These are phyloP conservation scores for Mycosarcoma maydis DNA, from an alignment of 1,284 basidiomycete genomes.

Conservation along the genomic window DNA sequence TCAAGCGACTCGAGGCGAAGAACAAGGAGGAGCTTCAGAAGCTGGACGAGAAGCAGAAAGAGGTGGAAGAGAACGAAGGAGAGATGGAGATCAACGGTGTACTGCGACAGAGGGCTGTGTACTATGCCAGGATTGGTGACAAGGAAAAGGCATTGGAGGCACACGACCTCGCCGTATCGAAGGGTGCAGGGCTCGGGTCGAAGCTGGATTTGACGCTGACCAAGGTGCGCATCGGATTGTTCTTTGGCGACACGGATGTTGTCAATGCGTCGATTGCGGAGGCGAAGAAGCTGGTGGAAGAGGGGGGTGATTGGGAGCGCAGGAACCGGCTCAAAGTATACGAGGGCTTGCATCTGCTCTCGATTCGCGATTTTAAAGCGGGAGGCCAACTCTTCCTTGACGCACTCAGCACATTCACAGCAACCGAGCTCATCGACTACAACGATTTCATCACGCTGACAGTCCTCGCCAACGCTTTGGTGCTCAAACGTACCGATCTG, in stretches of 20 bases:
- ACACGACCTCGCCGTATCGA: slow-evolving; percentile 84
- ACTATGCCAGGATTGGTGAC: slow-evolving; percentile 89
- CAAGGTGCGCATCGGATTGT: slow-evolving; percentile 88
- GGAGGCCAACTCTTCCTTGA: slow-evolving; percentile 79
- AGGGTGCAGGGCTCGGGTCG: slow-evolving; percentile 90
- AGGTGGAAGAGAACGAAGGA: slow-evolving; percentile 89
- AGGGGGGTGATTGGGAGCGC: slow-evolving; percentile 98
- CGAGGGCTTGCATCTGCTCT: slow-evolving; percentile 83
- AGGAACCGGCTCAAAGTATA: slow-evolving; percentile 97
- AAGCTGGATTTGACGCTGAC: slow-evolving; percentile 91
- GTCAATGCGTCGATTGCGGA: slow-evolving; percentile 79
- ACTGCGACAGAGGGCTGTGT: slow-evolving; percentile 83
- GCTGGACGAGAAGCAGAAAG: slow-evolving; percentile 81
- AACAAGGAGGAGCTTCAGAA: slow-evolving; percentile 81
- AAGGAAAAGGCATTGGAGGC: slow-evolving; percentile 76
- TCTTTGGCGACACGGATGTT: slow-evolving; percentile 83
- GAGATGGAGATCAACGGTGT: slow-evolving; percentile 92
- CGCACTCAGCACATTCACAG: slow-evolving; percentile 91
- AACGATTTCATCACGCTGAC: slow-evolving; percentile 90
- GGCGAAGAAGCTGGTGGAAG: slow-evolving; percentile 87
- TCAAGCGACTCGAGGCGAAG: slow-evolving; percentile 77
- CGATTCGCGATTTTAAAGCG: slow-evolving; percentile 77
- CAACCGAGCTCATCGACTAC: slow-evolving; percentile 86
- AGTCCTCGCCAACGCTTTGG: slow-evolving; percentile 81
- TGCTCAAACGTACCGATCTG: slow-evolving; percentile 83